Evolutionary conservation across 1,284 basidiomycete genomes (phyloP).

Genomic region (Cerrena zonata): DNA sequence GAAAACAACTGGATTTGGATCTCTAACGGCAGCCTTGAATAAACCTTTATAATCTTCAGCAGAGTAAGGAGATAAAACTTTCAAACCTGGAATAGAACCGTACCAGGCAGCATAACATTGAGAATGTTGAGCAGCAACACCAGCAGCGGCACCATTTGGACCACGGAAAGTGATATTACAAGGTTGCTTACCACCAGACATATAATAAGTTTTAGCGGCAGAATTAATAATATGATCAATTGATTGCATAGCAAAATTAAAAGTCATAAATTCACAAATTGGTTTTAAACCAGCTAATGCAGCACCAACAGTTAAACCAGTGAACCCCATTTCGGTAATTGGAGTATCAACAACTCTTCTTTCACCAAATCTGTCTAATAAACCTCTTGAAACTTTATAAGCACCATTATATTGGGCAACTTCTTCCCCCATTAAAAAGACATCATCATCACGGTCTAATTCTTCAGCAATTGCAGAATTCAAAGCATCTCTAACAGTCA

Average conservation of each 20-base stretch:
- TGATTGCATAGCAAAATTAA: conserved; percentile 93
- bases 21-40: conserved; percentile 95
- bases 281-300: conserved; percentile 92
- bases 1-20: conserved; percentile 97
- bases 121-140: conserved; percentile 92
- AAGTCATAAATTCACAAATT: conserved; percentile 99
- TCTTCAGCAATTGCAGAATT: conserved; percentile 99
- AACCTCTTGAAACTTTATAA: conserved; percentile 98
- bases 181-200: conserved; percentile 97
- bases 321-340: conserved; percentile 98
- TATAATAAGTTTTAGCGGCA: conserved; percentile 99
- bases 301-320: conserved; percentile 92
- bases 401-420: conserved; percentile 99
- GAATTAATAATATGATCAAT: conserved; percentile 99
- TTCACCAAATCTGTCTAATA: conserved; percentile 99
- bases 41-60: conserved; percentile 98
- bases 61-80: conserved; percentile 95
- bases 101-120: conserved; percentile 95
- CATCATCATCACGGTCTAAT: conserved; percentile 92
- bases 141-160: conserved; percentile 94
- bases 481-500: conserved; percentile 97
- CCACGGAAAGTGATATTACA: conserved; percentile 99
- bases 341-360: conserved; percentile 97
- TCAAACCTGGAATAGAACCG: conserved; percentile 91
- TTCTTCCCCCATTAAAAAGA: conserved; percentile 96